These are phyloP conservation scores for Hypoxylon sp. DNA, from an alignment of 2,329 filamentous ascomycete species.

Conservation along the genomic window DNA sequence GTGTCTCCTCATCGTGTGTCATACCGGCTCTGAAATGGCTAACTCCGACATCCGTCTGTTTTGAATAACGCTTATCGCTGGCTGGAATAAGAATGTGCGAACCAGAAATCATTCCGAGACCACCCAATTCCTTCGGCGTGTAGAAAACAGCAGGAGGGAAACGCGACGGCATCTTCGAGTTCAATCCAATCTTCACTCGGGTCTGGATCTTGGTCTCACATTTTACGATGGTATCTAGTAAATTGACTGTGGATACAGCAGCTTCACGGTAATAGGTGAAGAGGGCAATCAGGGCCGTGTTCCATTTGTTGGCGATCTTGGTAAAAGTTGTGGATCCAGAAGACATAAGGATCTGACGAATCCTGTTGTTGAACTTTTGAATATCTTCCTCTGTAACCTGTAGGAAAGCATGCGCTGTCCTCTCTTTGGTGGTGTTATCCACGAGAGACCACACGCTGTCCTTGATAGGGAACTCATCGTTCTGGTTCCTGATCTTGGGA, in stretches of 20 bases:
- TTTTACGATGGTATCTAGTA: slow-evolving; percentile 98
- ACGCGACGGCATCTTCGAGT: slow-evolving; percentile 99
- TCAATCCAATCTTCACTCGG: slow-evolving; percentile 96
- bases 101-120: slow-evolving; percentile 98
- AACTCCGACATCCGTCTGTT: slow-evolving; percentile 97
- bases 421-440: slow-evolving; percentile 96
- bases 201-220: slow-evolving; percentile 99
- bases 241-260: slow-evolving; percentile 92
- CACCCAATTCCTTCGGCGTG: slow-evolving; percentile 96
- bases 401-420: slow-evolving; percentile 96
- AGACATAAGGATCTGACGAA: slow-evolving; percentile 98
- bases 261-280: slow-evolving; percentile 99
- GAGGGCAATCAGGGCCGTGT: slow-evolving; percentile 94
- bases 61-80: slow-evolving; percentile 97
- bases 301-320: slow-evolving; percentile 99
- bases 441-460: slow-evolving; percentile 99
- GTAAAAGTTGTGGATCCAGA: slow-evolving; percentile 99
- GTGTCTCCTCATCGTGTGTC: slow-evolving; percentile 97
- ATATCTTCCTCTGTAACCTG: slow-evolving; percentile 99
- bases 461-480: slow-evolving; percentile 97
- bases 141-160: slow-evolving; percentile 99
- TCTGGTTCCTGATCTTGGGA: slow-evolving; percentile 94
- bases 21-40: slow-evolving; percentile 98
- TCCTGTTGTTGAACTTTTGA: slow-evolving; percentile 98
- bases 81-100: slow-evolving; percentile 98